Conservation (phyloP, 2,329 filamentous ascomycete genomes). For the Fusarium denticulatum region DNA sequence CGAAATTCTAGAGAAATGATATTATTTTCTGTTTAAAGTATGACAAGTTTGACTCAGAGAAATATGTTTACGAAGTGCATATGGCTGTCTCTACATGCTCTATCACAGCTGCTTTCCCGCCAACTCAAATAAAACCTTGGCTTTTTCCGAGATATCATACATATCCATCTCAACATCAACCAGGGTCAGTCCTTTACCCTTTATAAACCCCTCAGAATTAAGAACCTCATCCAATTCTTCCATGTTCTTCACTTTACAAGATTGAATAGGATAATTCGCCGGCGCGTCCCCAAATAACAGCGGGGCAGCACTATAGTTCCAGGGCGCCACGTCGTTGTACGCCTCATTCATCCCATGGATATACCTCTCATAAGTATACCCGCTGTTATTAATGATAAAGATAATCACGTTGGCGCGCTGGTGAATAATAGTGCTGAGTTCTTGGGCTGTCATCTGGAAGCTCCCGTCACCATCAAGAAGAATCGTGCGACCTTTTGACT, state of each 20-base stretch:
- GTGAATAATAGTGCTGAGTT: conserved; percentile 14
- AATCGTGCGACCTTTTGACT: neutral
- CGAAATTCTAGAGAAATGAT: neutral
- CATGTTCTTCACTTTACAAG: neutral
- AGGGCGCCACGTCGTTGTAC: conserved; percentile 13
- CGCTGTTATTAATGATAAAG: conserved; percentile 2
- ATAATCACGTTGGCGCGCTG: neutral
- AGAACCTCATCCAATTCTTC: neutral
- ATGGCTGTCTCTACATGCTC: neutral
- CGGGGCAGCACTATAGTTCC: conserved; percentile 4
- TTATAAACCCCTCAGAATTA: neutral
- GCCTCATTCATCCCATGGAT: conserved; percentile 8
- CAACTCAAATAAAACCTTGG: neutral
- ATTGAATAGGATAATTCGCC: neutral
- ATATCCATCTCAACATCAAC: conserved; percentile 13
- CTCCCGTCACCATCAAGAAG: conserved; percentile 9
- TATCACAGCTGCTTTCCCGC: neutral
- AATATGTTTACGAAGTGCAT: neutral
- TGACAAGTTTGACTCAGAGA: no score
- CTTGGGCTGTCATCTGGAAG: conserved; percentile 16
- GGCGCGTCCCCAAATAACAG: neutral
- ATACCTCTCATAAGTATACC: neutral
- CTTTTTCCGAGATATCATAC: conserved; percentile 5
- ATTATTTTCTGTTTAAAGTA: neutral
- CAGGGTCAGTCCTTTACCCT: neutral